These are phyloP conservation scores for Ogataea neopini DNA, from an alignment of 805 yeast species.

Conservation along the genomic window DNA sequence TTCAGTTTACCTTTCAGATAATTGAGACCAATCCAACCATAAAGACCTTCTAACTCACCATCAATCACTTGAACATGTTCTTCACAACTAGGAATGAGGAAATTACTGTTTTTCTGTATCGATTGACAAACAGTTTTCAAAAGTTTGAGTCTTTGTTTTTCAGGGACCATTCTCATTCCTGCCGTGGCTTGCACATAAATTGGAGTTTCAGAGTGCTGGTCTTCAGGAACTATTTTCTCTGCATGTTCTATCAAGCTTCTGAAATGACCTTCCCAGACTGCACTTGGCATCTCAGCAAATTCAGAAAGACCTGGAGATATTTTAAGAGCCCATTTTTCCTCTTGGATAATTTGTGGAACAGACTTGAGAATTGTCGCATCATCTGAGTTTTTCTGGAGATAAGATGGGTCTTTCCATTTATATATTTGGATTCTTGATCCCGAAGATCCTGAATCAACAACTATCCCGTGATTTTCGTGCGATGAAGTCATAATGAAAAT, in stretches of 20 bases:
- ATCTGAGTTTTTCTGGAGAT: constrained; percentile 32
- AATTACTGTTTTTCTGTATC: constrained; percentile 55
- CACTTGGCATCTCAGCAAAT: constrained; percentile 51
- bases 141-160: constrained; percentile 51
- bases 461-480: constrained; percentile 66
- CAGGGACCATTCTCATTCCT: constrained; percentile 83
- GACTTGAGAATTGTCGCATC: constrained; percentile 45
- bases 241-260: constrained; percentile 68
- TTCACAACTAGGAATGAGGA: constrained; percentile 58
- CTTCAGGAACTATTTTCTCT: constrained; percentile 63
- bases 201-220: constrained; percentile 68
- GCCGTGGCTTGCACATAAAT: constrained; percentile 93
- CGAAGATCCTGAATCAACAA: constrained; percentile 93
- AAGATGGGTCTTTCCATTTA: constrained; percentile 64
- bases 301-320: constrained; percentile 84
- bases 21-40: constrained; percentile 94
- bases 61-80: constrained; percentile 83
- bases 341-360: constrained; percentile 68
- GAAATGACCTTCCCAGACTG: constrained; percentile 74
- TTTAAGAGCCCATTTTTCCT: constrained; percentile 68
- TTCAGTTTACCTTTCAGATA: constrained; percentile 72
- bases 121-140: constrained; percentile 60
- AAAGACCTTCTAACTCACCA: constrained; percentile 92
- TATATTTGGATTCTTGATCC: constrained; percentile 89
- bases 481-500: constrained; percentile 34